phyloP scores from a whole-genome alignment of 2,329 filamentous ascomycete species.

The Aspergillus clavatus region DNA sequence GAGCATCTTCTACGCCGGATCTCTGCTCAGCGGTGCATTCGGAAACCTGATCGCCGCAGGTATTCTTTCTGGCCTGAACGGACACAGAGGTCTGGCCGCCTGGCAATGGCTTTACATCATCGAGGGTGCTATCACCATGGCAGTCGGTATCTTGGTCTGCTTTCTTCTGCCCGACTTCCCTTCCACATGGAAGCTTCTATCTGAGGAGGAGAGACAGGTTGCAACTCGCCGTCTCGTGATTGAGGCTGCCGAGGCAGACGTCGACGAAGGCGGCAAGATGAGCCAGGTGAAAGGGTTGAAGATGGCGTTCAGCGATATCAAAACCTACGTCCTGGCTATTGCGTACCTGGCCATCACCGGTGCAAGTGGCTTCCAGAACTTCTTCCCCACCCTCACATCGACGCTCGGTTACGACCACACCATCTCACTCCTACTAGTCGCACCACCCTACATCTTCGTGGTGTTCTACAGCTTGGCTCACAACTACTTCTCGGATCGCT shows the following conservation, averaged over 20 bases:
- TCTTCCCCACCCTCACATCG: slow-evolving; percentile 50
- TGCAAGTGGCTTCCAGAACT: slow-evolving; percentile 52
- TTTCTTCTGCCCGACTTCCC: slow-evolving; percentile 40
- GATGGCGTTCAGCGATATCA: slow-evolving; percentile 48
- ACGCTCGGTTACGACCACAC: slow-evolving; percentile 44
- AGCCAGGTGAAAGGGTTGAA: slow-evolving; percentile 48
- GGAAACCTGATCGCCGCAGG: slow-evolving; percentile 52
- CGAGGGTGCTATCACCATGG: slow-evolving; percentile 34
- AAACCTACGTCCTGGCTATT: slow-evolving; percentile 44
- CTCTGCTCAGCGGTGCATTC: slow-evolving; percentile 48
- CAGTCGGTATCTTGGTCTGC: slow-evolving; percentile 30
- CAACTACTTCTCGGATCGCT: slow-evolving; percentile 42
- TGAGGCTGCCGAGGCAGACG: slow-evolving; percentile 48
- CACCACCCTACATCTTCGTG: slow-evolving; percentile 52
- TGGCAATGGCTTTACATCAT: slow-evolving; percentile 42
- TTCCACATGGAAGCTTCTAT: slow-evolving; percentile 42
- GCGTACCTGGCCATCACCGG: slow-evolving; percentile 49
- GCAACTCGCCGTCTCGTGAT: slow-evolving; percentile 48
- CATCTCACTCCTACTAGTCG: slow-evolving; percentile 49
- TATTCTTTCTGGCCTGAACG: slow-evolving; percentile 41
- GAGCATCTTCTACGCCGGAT: slow-evolving; percentile 51
- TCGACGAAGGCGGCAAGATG: slow-evolving; percentile 46
- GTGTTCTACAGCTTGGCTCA: slow-evolving; percentile 47
- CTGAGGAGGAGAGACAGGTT: slow-evolving; percentile 44
- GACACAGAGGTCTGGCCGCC: slow-evolving; percentile 30